phyloP scores from a whole-genome alignment of 345 rosid genomes.

The Camelina sativa region DNA sequence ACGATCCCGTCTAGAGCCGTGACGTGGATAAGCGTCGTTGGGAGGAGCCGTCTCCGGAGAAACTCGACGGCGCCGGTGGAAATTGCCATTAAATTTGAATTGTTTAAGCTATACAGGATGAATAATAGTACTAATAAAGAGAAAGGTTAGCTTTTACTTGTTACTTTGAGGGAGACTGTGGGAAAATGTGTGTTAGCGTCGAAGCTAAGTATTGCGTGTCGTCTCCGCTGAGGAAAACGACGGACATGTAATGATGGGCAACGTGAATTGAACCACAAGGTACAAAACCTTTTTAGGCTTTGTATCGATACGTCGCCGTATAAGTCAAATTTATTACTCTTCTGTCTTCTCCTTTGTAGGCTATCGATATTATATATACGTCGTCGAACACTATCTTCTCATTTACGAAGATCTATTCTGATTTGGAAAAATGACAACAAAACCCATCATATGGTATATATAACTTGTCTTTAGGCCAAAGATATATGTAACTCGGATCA shows the following conservation, averaged over 20 bases:
- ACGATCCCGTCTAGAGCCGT: conserved; percentile 86
- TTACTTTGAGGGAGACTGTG: neutral
- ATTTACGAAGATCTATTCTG: too few species aligned
- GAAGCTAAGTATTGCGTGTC: conserved; percentile 32
- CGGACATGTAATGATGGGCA: neutral
- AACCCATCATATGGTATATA: too few species aligned
- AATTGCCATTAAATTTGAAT: conserved; percentile 30
- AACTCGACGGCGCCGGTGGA: conserved; percentile 25
- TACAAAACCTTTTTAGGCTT: neutral
- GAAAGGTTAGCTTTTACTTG: neutral
- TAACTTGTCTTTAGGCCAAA: too few species aligned
- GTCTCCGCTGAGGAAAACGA: conserved; percentile 25
- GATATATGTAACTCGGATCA: too few species aligned
- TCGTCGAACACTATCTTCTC: too few species aligned
- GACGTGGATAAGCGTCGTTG: conserved; percentile 59
- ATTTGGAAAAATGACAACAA: too few species aligned
- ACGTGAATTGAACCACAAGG: neutral
- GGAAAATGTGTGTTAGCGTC: conserved; percentile 31
- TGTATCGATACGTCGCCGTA: neutral
- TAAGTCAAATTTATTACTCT: neutral
- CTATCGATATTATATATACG: too few species aligned
- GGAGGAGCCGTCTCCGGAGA: conserved; percentile 32
- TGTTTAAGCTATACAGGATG: neutral
- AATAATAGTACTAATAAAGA: neutral
- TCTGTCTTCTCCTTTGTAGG: too few species aligned